Evolutionary conservation across 805 yeast genomes (phyloP).

Genomic region (Candida loeiensis): DNA sequence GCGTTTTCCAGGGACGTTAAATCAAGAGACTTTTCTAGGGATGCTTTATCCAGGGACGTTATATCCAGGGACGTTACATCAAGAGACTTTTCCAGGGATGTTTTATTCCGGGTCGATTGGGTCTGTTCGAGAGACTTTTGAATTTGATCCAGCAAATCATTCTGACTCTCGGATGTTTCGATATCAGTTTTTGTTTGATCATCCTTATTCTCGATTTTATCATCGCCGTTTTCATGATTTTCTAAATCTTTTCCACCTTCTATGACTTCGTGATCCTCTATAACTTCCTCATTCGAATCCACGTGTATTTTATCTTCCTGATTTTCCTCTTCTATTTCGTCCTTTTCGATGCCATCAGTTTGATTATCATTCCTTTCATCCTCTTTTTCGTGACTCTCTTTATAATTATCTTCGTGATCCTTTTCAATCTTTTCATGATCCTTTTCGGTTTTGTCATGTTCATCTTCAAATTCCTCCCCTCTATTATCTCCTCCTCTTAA

Average conservation of each 20-base stretch:
- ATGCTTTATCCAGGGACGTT: no score
- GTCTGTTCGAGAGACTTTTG: no score
- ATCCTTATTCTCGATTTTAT: background rate
- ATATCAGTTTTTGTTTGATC: background rate
- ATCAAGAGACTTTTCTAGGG: no score
- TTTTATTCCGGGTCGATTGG: no score
- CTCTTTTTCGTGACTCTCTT: background rate
- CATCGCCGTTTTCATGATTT: no score
- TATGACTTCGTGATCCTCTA: no score
- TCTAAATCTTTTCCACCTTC: no score
- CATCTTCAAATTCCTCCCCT: background rate
- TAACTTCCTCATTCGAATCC: background rate
- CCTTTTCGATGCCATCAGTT: background rate
- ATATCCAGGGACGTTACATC: no score
- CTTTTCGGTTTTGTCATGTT: background rate
- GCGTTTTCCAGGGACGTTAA: no score
- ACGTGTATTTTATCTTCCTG: background rate
- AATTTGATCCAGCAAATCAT: no score
- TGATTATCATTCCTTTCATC: background rate
- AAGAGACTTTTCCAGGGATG: no score
- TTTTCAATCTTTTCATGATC: background rate
- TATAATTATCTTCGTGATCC: background rate
- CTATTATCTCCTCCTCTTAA: background rate
- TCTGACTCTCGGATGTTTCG: background rate
- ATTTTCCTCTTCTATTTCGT: background rate